A percentile compares a stretch with the other conserved stretches of the same genome.
Evolutionary conservation across 1,139 yeast genomes (phyloP).

Genomic region (Scheffersomyces illinoinensis): DNA sequence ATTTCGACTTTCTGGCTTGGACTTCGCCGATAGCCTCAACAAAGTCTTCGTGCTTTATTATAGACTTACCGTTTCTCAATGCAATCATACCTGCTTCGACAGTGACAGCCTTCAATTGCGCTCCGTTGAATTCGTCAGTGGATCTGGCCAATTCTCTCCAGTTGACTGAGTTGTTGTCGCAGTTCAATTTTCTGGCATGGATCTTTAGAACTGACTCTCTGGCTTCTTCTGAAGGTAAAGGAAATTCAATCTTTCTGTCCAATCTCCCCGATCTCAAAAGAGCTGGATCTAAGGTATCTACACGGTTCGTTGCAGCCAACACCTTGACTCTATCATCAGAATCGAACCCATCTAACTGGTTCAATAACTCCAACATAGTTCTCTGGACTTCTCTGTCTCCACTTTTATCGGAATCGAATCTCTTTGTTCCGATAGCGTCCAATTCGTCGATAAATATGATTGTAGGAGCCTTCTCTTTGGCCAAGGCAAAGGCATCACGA

Average conservation of each 20-base stretch:
- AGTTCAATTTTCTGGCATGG: slow-evolving; percentile 95
- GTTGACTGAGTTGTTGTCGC: slow-evolving; percentile 81
- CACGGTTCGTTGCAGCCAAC: slow-evolving; percentile 97
- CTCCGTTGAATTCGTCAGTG: slow-evolving; percentile 98
- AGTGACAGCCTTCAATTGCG: slow-evolving; percentile 96
- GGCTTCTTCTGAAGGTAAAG: slow-evolving; percentile 95
- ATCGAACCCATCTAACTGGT: slow-evolving; percentile 98
- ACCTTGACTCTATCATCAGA: slow-evolving; percentile 97
- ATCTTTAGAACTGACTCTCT: slow-evolving; percentile 95
- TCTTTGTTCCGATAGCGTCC: slow-evolving; percentile 98
- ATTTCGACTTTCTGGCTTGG: slow-evolving; percentile 93
- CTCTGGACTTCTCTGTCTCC: slow-evolving; percentile 99
- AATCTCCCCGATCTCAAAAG: slow-evolving; percentile 94
- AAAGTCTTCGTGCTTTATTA: slow-evolving; percentile 95
- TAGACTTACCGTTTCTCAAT: slow-evolving; percentile 86
- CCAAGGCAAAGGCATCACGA: slow-evolving; percentile 97
- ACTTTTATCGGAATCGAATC: slow-evolving; percentile 95
- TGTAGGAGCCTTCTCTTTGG: slow-evolving; percentile 98
- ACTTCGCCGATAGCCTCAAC: slow-evolving; percentile 98
- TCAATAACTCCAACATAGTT: slow-evolving; percentile 95
- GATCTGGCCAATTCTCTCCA: slow-evolving; percentile 98
- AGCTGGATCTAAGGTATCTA: slow-evolving; percentile 97
- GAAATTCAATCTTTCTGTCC: slow-evolving; percentile 97
- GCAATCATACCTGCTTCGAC: slow-evolving; percentile 99
- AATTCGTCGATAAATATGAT: slow-evolving; percentile 96